Evolutionary conservation across 305 asterid genomes (phyloP), one percentile per base, ranked within the genome.

Genomic region (Ajuga reptans): DNA sequence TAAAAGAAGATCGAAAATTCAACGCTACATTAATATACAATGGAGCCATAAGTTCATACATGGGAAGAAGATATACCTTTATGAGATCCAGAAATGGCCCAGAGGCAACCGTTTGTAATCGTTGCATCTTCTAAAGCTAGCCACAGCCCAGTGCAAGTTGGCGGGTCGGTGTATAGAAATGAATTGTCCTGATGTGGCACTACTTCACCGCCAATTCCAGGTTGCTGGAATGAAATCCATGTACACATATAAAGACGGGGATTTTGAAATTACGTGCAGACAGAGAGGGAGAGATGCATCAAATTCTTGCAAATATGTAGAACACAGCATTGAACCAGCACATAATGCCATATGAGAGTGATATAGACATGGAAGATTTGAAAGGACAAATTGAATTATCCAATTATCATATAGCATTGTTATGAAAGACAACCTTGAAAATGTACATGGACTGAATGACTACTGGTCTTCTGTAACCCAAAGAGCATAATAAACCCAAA

Each of bases 141-240:
- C 98, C 97, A 92, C 71, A 92, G 79, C 24, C 96, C 99, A 0
- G 95, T 93, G 83, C 99, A 93, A 54, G 87, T 83, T 72, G 73
- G 72, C 4, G 97, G 98, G 18, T 85, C 77, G 6, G 96, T 91
- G 77, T 80, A 78, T 34, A 89, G 83, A 78, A 89, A 91, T 9
- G 98, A 89, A 80, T 87, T 91, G 75, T 91, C 98, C 79, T 91
- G 96, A 81, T 91, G 98, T 9, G 96, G 96, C 64, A 87, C 96
- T 36, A 89, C 96, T 81, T 89, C 95, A 69, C 96, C 96, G 18
- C 98, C 96, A 69, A 91, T 91, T 66, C 98, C 96, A 53, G 98
- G 96, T 91, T 91, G 98, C 98, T 89, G 88, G 62, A 78, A 71
- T 17, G 29, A 60, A 75, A 76, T 52, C 64, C 68, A 58, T 41